Evolutionary conservation across 2,329 filamentous ascomycete genomes (phyloP).

Genomic region (Phoma sp.): DNA sequence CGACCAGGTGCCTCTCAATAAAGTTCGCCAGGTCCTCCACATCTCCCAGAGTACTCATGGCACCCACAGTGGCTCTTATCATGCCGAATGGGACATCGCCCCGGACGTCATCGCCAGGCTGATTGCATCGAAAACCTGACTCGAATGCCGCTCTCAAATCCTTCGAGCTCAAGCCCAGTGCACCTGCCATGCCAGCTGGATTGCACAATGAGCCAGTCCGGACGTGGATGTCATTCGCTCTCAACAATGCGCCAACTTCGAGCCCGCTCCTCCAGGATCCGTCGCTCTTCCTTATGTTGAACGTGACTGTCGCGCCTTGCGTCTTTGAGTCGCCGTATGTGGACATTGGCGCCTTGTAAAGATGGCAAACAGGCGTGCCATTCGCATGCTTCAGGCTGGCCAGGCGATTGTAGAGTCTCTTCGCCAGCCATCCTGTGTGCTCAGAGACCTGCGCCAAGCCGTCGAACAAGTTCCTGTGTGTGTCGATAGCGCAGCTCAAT

Average conservation of each 20-base stretch:
- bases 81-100: conserved; percentile 63
- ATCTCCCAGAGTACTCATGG: conserved; percentile 65
- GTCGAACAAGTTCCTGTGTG: conserved; percentile 62
- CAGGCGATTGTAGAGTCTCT: conserved; percentile 58
- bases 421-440: conserved; percentile 62
- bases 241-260: conserved; percentile 64
- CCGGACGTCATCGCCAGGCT: conserved; percentile 58
- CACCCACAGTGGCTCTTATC: conserved; percentile 65
- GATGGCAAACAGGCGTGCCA: conserved; percentile 56
- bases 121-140: conserved; percentile 63
- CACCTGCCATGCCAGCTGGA: conserved; percentile 57
- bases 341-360: conserved; percentile 61
- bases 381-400: conserved; percentile 59
- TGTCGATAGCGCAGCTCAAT: conserved; percentile 63
- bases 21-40: conserved; percentile 47
- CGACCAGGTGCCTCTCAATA: conserved; percentile 8
- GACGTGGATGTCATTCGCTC: conserved; percentile 63
- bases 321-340: conserved; percentile 58
- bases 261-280: conserved; percentile 63
- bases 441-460: conserved; percentile 64
- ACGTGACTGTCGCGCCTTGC: conserved; percentile 68
- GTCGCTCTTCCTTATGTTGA: conserved; percentile 63
- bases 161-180: conserved; percentile 58
- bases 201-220: conserved; percentile 65
- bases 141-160: conserved; percentile 63